Evolutionary conservation across 306 rosid species (phyloP), one percentile per base, ranked within the genome.

Genomic region (Cucumis melo): DNA sequence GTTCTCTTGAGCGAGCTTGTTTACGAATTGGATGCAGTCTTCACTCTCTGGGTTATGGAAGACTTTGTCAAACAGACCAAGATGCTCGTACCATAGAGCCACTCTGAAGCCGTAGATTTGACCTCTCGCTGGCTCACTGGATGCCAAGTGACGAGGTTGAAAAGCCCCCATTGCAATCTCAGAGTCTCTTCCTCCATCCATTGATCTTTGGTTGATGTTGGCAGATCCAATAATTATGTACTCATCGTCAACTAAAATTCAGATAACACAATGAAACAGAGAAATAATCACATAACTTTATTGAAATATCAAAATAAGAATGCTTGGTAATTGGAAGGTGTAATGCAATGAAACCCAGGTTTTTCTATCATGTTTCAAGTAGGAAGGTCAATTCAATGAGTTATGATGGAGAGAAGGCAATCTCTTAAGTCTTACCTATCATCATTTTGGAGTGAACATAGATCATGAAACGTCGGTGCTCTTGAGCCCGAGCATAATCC

Each of bases 401-500:
- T 16, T 72, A 7, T 15, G 34, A 11, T 73, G 77, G 29, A 73
- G 77, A 73, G 77, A 24, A 48, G 38, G 42, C 17, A 8, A n/a
- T 41, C 38, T 8, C 62, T 32, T 7, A 61, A 17, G 46, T 58
- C 71, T 85, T 78, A 91, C 98, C 97, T 83, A 94, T 94, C 96
- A 94, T 91, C 98, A 91, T 87, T 84, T 94, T 91, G n/a, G 97
- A 84, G 82, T 94, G 97, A 86, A 94, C 96, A 50, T 91, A 91
- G 76, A 94, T 94, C 97, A 94, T 91, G 89, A 94, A 94, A 46
- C 96, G 89, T 36, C 91, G 78, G 15, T 86, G 41, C 3, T 79
- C 50, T 44, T 94, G 97, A 77, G 93, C 93, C 78, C 86, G 81
- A 36, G 60, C 78, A 48, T 91, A 91, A 77, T 91, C 89, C 53